These are phyloP conservation scores for Hemileia vastatrix DNA, from an alignment of 1,284 basidiomycete species.

Conservation along the genomic window DNA sequence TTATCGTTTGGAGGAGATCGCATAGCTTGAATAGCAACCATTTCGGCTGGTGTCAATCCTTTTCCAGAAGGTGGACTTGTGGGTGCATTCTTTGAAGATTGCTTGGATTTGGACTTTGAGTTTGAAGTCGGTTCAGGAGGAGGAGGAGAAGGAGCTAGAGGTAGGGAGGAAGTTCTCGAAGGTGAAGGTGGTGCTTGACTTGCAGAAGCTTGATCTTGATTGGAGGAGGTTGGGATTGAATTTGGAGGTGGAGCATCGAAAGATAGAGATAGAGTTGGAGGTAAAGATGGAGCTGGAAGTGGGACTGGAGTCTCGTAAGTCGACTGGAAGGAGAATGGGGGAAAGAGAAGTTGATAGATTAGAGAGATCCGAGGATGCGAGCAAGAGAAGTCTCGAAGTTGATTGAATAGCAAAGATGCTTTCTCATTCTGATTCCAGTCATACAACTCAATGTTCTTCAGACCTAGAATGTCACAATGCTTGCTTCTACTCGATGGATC, in stretches of 20 bases:
- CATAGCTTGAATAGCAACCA: neutral
- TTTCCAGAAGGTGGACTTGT: neutral
- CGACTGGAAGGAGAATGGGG: too few species aligned
- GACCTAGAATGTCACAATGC: neutral
- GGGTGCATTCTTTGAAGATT: neutral
- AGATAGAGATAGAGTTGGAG: too few species aligned
- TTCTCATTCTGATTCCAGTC: neutral
- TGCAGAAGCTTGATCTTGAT: neutral
- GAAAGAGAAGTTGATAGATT: too few species aligned
- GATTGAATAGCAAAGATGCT: neutral
- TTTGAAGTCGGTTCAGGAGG: neutral
- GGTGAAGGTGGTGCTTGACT: slow-evolving; percentile 1
- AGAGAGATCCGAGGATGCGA: too few species aligned
- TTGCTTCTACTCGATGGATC: neutral
- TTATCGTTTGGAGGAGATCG: slow-evolving; percentile 1
- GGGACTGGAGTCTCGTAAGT: too few species aligned
- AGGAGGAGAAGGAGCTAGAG: slow-evolving; percentile 7
- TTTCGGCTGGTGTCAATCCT: neutral
- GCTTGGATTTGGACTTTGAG: neutral
- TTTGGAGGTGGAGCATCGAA: too few species aligned
- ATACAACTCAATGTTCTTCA: neutral
- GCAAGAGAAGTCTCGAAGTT: neutral
- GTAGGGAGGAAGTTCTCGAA: slow-evolving; percentile 6
- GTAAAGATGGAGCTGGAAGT: too few species aligned
- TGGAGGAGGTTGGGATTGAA: neutral